phyloP scores from a whole-genome alignment of 75 land plant species.

The Adiantum capillusveneris region DNA sequence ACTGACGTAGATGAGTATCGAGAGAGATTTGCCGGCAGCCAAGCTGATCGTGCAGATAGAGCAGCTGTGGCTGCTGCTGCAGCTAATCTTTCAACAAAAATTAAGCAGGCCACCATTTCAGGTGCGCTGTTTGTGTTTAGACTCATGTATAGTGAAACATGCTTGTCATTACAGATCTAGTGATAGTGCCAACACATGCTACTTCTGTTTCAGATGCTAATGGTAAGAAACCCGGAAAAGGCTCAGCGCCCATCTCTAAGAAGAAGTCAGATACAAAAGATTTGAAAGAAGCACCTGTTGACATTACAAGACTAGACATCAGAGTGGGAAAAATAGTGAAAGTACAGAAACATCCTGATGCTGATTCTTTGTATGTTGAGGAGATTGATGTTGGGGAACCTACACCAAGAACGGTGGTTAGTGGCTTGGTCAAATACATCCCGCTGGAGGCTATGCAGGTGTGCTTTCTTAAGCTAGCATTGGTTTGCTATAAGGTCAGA shows the following conservation, averaged over 20 bases:
- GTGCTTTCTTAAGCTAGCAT: not conserved
- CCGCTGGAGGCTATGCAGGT: constrained; percentile 97
- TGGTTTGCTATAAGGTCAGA: no score
- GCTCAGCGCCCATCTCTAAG: constrained; percentile 22
- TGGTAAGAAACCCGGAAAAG: not conserved
- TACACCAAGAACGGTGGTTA: constrained; percentile 77
- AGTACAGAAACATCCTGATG: constrained; percentile 88
- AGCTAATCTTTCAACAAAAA: constrained; percentile 33
- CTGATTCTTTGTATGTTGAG: constrained; percentile 94
- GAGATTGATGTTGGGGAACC: constrained; percentile 95
- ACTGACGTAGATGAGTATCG: constrained; percentile 62
- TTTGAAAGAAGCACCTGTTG: constrained; percentile 36
- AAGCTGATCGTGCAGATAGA: constrained; percentile 69
- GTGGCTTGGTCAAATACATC: constrained; percentile 91
- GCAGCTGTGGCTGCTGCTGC: constrained; percentile 44
- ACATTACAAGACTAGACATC: constrained; percentile 72
- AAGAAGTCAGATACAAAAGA: constrained; percentile 28
- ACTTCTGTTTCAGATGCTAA: constrained; percentile 1
- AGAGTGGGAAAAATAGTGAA: constrained; percentile 82
- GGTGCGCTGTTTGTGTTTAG: no score
- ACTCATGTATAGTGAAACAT: no score
- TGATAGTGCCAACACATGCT: no score
- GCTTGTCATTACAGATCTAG: no score
- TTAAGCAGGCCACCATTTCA: constrained; percentile 42
- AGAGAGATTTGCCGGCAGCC: constrained; percentile 79